Percentiles rank a stretch among this genome's conserved stretches.
These are phyloP conservation scores for Xylaria digitata DNA, from an alignment of 2,329 filamentous ascomycete species.

Conservation along the genomic window DNA sequence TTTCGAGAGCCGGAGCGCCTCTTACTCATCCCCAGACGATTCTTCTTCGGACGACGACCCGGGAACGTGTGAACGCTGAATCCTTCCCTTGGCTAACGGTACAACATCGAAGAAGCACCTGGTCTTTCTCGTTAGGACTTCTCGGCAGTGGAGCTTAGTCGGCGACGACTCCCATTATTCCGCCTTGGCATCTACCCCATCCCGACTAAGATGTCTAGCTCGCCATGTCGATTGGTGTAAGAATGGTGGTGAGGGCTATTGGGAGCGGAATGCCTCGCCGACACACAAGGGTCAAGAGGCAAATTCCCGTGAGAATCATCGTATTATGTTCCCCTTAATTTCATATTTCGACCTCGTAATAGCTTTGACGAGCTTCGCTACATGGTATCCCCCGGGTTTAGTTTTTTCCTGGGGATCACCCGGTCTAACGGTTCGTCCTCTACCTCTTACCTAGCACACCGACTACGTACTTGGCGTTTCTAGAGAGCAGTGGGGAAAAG, in stretches of 20 bases:
- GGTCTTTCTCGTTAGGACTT: background rate
- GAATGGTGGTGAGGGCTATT: conserved; percentile 14
- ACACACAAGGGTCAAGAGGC: conserved; percentile 13
- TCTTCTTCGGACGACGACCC: conserved; percentile 5
- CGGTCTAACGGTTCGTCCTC: conserved; percentile 5
- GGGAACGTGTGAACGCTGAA: conserved; percentile 18
- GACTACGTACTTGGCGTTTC: conserved; percentile 13
- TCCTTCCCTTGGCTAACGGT: conserved; percentile 29
- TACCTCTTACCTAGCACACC: conserved; percentile 6
- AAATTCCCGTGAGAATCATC: background rate
- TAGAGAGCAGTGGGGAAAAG: conserved; percentile 14
- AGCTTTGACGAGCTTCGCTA: background rate
- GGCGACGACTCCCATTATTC: conserved; percentile 42
- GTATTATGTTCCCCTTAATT: background rate
- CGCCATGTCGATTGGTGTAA: conserved; percentile 20
- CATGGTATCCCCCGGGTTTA: conserved; percentile 2
- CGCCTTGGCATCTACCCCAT: conserved; percentile 45
- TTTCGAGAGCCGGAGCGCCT: conserved; percentile 6
- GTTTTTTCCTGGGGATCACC: background rate
- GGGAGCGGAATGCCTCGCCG: conserved; percentile 25
- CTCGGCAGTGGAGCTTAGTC: conserved; percentile 34
- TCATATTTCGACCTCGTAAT: conserved; percentile 1
- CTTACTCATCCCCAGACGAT: background rate
- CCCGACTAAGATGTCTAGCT: conserved; percentile 10
- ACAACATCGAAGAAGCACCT: background rate